Conservation (phyloP, 306 rosid genomes). For the Cucumis hystrix region DNA sequence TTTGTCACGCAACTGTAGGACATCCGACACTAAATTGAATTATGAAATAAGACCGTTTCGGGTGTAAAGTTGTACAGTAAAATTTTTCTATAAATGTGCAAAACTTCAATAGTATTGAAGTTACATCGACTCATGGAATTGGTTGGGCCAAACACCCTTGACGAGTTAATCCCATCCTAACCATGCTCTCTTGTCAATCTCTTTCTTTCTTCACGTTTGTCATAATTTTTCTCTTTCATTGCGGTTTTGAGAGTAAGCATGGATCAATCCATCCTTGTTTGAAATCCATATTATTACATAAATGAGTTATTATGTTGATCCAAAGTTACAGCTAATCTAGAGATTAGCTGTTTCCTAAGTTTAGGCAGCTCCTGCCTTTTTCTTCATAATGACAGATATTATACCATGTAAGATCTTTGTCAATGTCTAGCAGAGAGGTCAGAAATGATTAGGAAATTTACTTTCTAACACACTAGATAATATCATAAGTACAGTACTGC, state of each 20-base stretch:
- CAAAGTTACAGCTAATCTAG: neutral
- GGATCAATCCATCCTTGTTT: neutral
- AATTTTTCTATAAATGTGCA: no score
- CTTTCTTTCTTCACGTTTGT: neutral
- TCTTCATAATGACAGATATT: neutral
- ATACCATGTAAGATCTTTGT: neutral
- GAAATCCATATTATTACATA: neutral
- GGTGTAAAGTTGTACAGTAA: no score
- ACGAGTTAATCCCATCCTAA: neutral
- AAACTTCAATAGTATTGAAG: no score
- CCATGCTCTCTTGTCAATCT: neutral
- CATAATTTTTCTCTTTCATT: neutral
- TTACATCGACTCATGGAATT: no score
- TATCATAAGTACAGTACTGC: neutral
- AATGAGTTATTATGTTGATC: neutral
- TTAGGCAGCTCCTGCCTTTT: neutral
- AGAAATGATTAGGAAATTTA: neutral
- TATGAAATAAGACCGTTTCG: no score
- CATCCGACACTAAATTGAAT: no score
- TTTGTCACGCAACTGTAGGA: neutral
- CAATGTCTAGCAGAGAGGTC: neutral
- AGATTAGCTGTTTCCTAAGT: slow-evolving; percentile 1
- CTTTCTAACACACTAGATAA: neutral
- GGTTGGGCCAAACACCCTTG: no score
- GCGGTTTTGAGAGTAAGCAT: neutral